Base-by-base conservation (phyloP, 2,329 filamentous ascomycete species). In the Fusarium sacchari region DNA sequence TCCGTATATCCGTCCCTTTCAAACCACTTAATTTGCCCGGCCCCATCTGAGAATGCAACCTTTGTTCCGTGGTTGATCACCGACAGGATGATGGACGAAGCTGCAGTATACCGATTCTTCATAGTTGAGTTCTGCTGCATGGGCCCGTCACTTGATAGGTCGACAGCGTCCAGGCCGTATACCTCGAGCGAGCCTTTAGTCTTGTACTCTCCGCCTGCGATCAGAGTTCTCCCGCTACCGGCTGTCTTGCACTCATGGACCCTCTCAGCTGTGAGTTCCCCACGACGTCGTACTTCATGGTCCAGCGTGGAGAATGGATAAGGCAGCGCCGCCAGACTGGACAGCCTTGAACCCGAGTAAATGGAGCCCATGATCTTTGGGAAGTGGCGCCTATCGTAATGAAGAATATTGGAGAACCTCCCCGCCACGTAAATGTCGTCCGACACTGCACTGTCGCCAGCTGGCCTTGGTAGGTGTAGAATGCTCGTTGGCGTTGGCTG, bases 131-230 rank as follows among this genome's bases (percentile, higher is more conserved):
- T 85, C 50, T 85, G 83, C 50, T 76, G 63, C 58, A 77, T 70
- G 59, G 57, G 73, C 63, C 60, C 76, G 64, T 68, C 80, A 42
- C 58, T 79, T 71, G 77, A 70, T n/a, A 76, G 74, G 28, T 71
- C 77, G 67, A 61, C 78, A 47, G 73, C 79, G 46, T 73, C 82
- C 30, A 94, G 83, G 20, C 91, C 90, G 80, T 97, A 97, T n/a
- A 97, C 84, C 79, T 98, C 96, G 5, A 98, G 85, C 1, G 93
- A 95, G 2, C 96, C 96, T 81, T 96, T 95, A 37, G 93, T 94
- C 76, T 96, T 97, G 84, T 98, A 98, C 79, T 96, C 94, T 10
- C 95, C 96, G 43, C 93, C 94, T 6, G 94, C 94, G 58, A 97
- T 88, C 32, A 98, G 82, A 0, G 92, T 95, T 50, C 91, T 86